These are phyloP conservation scores for Adansonia madagascariensis DNA, from an alignment of 441 rosid genomes.

Conservation along the genomic window DNA sequence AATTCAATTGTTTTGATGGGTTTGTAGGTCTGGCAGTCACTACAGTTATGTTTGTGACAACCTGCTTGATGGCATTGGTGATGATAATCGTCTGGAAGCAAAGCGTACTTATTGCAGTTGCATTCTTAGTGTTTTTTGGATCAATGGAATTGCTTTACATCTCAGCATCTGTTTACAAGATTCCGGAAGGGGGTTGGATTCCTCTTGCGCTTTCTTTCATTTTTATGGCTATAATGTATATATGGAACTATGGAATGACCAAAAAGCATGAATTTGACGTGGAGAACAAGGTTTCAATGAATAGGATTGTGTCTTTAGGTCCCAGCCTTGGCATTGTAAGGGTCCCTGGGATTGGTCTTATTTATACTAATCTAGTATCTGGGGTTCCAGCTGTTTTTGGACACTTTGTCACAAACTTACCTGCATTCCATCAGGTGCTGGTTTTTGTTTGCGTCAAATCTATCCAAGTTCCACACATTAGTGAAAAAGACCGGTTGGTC, in stretches of 20 bases:
- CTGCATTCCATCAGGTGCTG: slow-evolving; percentile 65
- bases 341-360: slow-evolving; percentile 68
- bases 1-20: slow-evolving; percentile 14
- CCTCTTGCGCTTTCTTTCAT: slow-evolving; percentile 57
- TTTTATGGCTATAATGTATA: slow-evolving; percentile 62
- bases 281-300: slow-evolving; percentile 71
- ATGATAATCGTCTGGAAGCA: slow-evolving; percentile 66
- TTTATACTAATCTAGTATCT: slow-evolving; percentile 51
- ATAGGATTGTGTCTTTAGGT: slow-evolving; percentile 55
- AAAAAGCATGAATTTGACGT: slow-evolving; percentile 68
- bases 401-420: slow-evolving; percentile 70
- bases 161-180: slow-evolving; percentile 57
- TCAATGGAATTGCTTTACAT: slow-evolving; percentile 65
- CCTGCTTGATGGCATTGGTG: slow-evolving; percentile 67
- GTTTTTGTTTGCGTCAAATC: slow-evolving; percentile 70
- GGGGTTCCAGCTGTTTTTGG: slow-evolving; percentile 77
- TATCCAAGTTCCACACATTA: slow-evolving; percentile 59
- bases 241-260: slow-evolving; percentile 72
- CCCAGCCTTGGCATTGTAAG: slow-evolving; percentile 73
- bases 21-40: slow-evolving; percentile 66
- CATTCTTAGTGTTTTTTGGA: slow-evolving; percentile 59
- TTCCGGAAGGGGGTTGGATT: slow-evolving; percentile 77
- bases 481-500: slow-evolving; percentile 53
- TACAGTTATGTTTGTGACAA: slow-evolving; percentile 72
- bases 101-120: slow-evolving; percentile 38